Conservation (phyloP, 176 grass and related monocot species). For the Aegilops longissima region DNA sequence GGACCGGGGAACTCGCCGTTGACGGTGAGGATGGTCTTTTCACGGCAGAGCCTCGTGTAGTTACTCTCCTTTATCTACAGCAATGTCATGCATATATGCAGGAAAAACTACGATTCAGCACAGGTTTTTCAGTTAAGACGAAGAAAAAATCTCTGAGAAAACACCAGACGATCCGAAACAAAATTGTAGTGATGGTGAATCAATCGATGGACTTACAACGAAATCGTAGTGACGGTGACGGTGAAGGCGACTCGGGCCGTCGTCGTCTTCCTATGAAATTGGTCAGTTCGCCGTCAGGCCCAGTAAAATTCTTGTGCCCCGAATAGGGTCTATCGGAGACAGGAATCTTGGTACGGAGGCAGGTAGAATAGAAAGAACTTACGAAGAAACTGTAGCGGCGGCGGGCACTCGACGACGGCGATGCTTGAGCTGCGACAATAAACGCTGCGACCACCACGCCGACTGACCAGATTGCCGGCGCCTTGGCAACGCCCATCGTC, state of each 20-base stretch:
- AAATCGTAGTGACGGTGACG: slow-evolving; percentile 31
- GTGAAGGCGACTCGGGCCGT: neutral
- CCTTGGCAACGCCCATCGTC: neutral
- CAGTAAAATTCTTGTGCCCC: too few species aligned
- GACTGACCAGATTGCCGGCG: neutral
- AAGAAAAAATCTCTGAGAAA: neutral
- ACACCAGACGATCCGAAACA: neutral
- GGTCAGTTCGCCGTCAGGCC: neutral
- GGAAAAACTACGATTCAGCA: neutral
- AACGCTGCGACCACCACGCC: neutral
- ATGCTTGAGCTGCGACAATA: neutral
- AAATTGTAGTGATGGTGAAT: neutral
- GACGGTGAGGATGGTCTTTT: slow-evolving; percentile 59
- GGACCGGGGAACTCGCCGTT: slow-evolving; percentile 66
- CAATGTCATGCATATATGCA: neutral
- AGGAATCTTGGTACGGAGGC: neutral
- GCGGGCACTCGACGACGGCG: neutral
- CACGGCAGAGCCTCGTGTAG: slow-evolving; percentile 47
- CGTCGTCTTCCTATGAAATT: neutral
- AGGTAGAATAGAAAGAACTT: neutral
- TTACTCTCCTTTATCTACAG: slow-evolving; percentile 47
- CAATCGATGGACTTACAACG: neutral
- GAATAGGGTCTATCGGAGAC: too few species aligned
- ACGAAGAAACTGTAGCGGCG: neutral
- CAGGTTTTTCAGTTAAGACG: neutral